Conservation (phyloP, 371 early-diverging fungal genomes). For the Mucor mucedo region DNA sequence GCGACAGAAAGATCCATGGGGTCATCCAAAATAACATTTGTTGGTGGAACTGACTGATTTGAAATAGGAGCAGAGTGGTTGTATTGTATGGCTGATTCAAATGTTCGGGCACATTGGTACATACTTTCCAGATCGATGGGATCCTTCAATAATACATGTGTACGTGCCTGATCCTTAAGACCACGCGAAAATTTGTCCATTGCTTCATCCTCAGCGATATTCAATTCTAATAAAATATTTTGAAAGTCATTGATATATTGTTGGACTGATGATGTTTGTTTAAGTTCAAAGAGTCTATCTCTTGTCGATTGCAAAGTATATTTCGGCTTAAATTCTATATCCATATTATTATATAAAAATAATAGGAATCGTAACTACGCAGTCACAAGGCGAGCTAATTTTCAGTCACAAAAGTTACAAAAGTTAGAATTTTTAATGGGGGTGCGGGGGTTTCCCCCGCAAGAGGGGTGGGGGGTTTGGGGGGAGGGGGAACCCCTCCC, state of each 20-base stretch:
- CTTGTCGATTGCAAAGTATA: constrained; percentile 1
- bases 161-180: neutral
- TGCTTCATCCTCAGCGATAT: constrained; percentile 1
- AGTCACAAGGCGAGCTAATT: too few species aligned
- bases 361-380: too few species aligned
- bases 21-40: too few species aligned
- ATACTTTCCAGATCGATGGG: constrained; percentile 8
- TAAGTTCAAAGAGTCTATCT: neutral
- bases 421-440: too few species aligned
- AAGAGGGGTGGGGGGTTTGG: too few species aligned
- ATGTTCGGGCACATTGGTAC: neutral
- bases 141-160: neutral
- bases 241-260: neutral
- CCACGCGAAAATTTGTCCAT: constrained; percentile 8
- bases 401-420: too few species aligned
- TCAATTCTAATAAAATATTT: neutral
- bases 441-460: too few species aligned
- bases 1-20: neutral
- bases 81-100: neutral
- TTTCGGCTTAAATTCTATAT: neutral
- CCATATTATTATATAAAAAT: too few species aligned
- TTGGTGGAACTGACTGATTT: too few species aligned
- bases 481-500: too few species aligned
- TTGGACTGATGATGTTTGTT: neutral
- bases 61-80: neutral